These are phyloP conservation scores for Rhypophila decipiens DNA, from an alignment of 495 filamentous ascomycete species.

Conservation along the genomic window DNA sequence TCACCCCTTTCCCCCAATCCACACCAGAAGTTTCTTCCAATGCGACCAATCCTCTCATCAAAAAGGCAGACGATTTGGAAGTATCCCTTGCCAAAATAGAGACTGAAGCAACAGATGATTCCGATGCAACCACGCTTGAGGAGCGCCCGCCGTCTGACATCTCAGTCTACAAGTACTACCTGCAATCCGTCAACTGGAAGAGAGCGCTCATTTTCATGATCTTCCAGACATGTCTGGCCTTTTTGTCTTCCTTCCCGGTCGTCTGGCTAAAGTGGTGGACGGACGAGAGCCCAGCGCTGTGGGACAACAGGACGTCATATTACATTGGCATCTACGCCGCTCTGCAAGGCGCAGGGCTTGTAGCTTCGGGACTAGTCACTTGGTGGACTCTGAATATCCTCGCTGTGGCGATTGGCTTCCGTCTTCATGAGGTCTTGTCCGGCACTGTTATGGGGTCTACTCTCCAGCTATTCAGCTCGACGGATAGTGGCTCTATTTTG, in stretches of 20 bases:
- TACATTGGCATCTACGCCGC: constrained; percentile 51
- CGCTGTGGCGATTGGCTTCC: background rate
- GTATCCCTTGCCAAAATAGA: too few species aligned
- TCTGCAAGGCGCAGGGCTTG: constrained; percentile 35
- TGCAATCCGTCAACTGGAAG: constrained; percentile 28
- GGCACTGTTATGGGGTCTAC: background rate
- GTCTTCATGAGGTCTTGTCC: background rate
- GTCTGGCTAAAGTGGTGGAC: constrained; percentile 38
- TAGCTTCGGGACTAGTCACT: constrained; percentile 2
- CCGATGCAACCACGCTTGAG: too few species aligned
- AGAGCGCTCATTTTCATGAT: constrained; percentile 11
- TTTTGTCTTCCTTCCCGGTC: constrained; percentile 30
- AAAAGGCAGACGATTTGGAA: background rate
- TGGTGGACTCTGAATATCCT: background rate
- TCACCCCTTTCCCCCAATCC: too few species aligned
- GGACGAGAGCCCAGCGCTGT: constrained; percentile 34
- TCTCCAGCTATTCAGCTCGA: constrained; percentile 12
- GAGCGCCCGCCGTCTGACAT: constrained; percentile 40
- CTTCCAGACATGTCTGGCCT: constrained; percentile 20
- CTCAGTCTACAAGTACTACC: constrained; percentile 28
- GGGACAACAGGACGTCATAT: too few species aligned
- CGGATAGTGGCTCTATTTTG: constrained; percentile 15
- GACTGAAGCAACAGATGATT: background rate
- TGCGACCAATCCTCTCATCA: constrained; percentile 7
- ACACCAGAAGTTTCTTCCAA: too few species aligned